Base-by-base conservation (phyloP, 2,329 filamentous ascomycete genomes). In the Aspergillus arachidicola region DNA sequence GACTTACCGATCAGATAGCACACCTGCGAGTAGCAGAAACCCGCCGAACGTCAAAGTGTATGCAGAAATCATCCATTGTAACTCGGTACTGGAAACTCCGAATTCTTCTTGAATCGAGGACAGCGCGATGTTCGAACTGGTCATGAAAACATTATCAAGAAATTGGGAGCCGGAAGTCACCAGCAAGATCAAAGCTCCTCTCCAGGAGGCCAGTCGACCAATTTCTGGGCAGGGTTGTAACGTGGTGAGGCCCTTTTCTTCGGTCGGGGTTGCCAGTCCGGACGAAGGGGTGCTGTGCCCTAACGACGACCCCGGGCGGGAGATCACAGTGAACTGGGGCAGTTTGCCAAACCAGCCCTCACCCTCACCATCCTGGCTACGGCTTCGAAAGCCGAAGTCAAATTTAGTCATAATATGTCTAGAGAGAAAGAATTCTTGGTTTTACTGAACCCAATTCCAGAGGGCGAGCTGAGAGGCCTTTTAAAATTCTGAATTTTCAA, bases 121-220 rank as follows among this genome's bases (percentile, higher is more conserved):
- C 28, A 81, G 63, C 3, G 78, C 77, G 59, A 80, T 78, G 51
- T 80, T 81, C 21, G 79, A 73, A 32, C 76, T 75, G 1, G 77
- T 79, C 77, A 81, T 81, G 64, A 80, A 81, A 19, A 81, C 76
- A 63, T 81, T 81, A 58, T 81, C 79, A 53, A 81, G 74, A 43
- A 81, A 73, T 55, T 81, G 79, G 7, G 79, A 78, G 51, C 79
- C 79, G 32, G 78, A 80, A 4, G 79, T 81, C 23, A 77, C 75
- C 23, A 79, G 60, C 36, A 81, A 66, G 30, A 81, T 75, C 63
- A 79, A 63, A 7, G 70, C 69, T 1, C 79, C 79, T 48, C 76
- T 72, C 75, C 78, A 78, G 12, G 78, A 80, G 4, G 60, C 69
- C 14, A 80, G 68, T 1, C 70, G 74, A 21, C 77, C 77, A 32